These are phyloP conservation scores for Crithidia expoeki DNA, from an alignment of 208 protist species.

Conservation along the genomic window DNA sequence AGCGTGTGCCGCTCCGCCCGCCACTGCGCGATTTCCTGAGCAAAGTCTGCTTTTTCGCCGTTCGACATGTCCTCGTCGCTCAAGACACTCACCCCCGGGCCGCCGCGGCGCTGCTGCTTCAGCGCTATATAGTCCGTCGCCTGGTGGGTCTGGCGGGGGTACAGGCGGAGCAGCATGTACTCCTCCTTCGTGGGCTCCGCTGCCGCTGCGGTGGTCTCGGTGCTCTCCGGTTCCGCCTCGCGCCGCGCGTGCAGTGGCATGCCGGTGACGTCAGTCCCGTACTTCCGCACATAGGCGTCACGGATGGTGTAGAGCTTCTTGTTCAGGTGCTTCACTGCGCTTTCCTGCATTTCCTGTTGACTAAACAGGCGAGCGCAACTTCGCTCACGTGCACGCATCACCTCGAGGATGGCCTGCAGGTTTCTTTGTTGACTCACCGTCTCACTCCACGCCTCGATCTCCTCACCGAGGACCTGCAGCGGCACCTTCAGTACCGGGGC, in stretches of 20 bases:
- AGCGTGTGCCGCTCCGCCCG: conserved; percentile 52
- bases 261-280: conserved; percentile 36
- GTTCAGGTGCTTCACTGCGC: conserved; percentile 24
- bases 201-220: background rate
- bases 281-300: conserved; percentile 24
- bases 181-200: background rate
- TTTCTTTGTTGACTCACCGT: conserved; percentile 34
- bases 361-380: conserved; percentile 2
- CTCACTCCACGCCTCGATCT: conserved; percentile 39
- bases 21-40: conserved; percentile 48
- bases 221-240: background rate
- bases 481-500: conserved; percentile 21
- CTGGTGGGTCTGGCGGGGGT: conserved; percentile 26
- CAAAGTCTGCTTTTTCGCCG: conserved; percentile 29
- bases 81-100: conserved; percentile 30
- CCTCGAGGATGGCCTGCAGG: conserved; percentile 30
- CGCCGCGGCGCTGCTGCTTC: conserved; percentile 26
- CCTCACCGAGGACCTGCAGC: conserved; percentile 29
- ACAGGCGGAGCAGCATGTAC: conserved; percentile 27
- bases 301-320: conserved; percentile 39
- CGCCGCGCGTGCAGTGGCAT: conserved; percentile 13
- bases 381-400: conserved; percentile 44
- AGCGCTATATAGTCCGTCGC: conserved; percentile 28
- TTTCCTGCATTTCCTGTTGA: conserved; percentile 4
- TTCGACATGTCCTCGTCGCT: conserved; percentile 48